Percentiles rank a stretch among this genome's conserved stretches.
Conservation (phyloP, 1,139 yeast genomes). For the Candida frijolesensis region DNA sequence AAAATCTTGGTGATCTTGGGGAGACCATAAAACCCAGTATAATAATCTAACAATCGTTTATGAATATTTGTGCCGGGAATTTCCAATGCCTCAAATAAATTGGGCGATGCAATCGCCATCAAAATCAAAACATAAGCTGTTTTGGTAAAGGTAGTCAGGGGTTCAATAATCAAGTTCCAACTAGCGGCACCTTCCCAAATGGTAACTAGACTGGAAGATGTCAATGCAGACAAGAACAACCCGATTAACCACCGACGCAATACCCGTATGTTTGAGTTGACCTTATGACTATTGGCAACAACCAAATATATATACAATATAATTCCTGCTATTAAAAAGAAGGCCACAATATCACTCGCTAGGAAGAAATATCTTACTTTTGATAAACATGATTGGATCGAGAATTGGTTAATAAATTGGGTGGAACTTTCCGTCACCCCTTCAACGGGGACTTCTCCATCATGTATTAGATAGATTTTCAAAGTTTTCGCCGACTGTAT, state of each 20-base stretch:
- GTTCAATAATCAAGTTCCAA: constrained; percentile 36
- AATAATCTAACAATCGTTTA: constrained; percentile 30
- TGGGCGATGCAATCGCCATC: constrained; percentile 33
- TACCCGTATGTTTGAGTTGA: constrained; percentile 63
- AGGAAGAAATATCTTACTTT: constrained; percentile 10
- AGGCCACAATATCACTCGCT: constrained; percentile 10
- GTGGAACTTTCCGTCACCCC: constrained; percentile 1
- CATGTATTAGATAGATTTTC: constrained; percentile 34
- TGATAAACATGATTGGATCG: constrained; percentile 19
- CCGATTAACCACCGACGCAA: constrained; percentile 63
- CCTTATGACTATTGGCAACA: constrained; percentile 53
- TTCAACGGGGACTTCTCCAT: constrained; percentile 3
- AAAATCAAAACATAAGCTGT: constrained; percentile 28
- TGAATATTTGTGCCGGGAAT: constrained; percentile 17
- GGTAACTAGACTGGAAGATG: constrained; percentile 43
- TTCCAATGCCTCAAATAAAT: constrained; percentile 29
- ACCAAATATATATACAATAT: constrained; percentile 40
- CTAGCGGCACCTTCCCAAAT: constrained; percentile 20
- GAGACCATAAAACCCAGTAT: constrained; percentile 20
- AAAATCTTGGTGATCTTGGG: constrained; percentile 26
- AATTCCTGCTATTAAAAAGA: constrained; percentile 16
- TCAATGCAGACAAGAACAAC: constrained; percentile 51
- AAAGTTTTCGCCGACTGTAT: constrained; percentile 47
- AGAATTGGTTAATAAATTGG: constrained; percentile 26
- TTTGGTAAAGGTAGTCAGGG: constrained; percentile 30